Evolutionary conservation across 2,329 filamentous ascomycete species (phyloP), one percentile per base, ranked within the genome.

Genomic region (Monosporascus sp.): DNA sequence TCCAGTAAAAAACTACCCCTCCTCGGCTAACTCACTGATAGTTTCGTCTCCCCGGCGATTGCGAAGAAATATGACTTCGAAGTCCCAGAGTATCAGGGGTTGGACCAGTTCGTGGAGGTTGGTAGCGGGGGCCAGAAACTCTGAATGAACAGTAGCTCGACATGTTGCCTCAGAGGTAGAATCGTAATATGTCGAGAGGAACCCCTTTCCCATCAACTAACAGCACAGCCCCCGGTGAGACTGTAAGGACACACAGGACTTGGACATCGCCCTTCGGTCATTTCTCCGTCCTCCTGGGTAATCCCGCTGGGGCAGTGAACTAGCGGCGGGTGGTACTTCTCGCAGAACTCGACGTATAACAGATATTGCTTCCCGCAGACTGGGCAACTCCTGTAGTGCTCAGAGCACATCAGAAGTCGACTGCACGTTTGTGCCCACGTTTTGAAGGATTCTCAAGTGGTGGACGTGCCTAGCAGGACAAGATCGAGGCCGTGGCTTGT

Each of bases 21-120:
- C 35, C 48, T 18, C 50, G 50, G 50, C 62, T 65, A 52, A 65
- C 59, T 44, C 58, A 58, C 37, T 47, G 20, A 35, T 60, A 88
- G 89, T 55, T 99, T 99, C 65, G 79, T 99, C 65, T 83, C 88
- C 20, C 82, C 83, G 50, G 77, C 79, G 49, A 84, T 97, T 63
- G 88, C 90, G 37, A 81, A 87, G 62, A 97, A 94, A 72, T 99
- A 96, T 73, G 83, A 83, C 47, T 79, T 99, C 56, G 88, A 94
- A 62, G 69, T 96, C 50, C 93, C 93, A 5, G 73, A 81, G 58
- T 99, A 97, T 70, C 77, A 87, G 62, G 94, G 92, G 0, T 73
- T 94, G 60, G 92, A 97, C 70, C 94, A 97, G 72, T 78, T 97
- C 60, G 87, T 92, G 51, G 94, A 99, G 70, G 78, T 95, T 43